Evolutionary conservation across 2,329 filamentous ascomycete species (phyloP).

Genomic region (Aureobasidium sp.): DNA sequence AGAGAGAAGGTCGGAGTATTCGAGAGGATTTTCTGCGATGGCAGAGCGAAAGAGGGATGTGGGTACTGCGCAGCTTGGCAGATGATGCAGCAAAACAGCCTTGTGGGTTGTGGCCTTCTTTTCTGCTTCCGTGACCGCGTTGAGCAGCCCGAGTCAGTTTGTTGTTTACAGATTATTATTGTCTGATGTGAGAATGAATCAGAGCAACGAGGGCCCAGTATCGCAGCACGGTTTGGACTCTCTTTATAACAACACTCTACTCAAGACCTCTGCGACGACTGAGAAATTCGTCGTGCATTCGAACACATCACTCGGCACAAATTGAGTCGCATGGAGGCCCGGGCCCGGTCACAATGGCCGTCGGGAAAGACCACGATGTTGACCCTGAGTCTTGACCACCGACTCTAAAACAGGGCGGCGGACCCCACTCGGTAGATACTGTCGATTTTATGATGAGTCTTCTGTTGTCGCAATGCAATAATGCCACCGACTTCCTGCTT

Average conservation of each 20-base stretch:
- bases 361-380: slow-evolving; percentile 5
- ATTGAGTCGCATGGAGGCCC: slow-evolving; percentile 1
- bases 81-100: slow-evolving; percentile 13
- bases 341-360: neutral
- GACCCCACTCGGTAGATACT: slow-evolving; percentile 3
- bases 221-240: neutral
- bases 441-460: neutral
- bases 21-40: slow-evolving; percentile 9
- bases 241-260: neutral
- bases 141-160: neutral
- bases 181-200: neutral
- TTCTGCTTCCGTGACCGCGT: neutral
- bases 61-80: slow-evolving; percentile 1
- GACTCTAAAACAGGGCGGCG: slow-evolving; percentile 6
- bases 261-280: neutral
- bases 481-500: neutral
- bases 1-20: slow-evolving; percentile 4
- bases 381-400: slow-evolving; percentile 6
- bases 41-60: neutral
- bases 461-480: neutral
- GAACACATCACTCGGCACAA: neutral
- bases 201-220: neutral
- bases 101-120: slow-evolving; percentile 1
- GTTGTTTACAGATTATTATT: no score
- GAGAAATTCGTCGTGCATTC: neutral